These are phyloP conservation scores for Hanseniaspora osmophila DNA, from an alignment of 805 yeast genomes.

Conservation along the genomic window DNA sequence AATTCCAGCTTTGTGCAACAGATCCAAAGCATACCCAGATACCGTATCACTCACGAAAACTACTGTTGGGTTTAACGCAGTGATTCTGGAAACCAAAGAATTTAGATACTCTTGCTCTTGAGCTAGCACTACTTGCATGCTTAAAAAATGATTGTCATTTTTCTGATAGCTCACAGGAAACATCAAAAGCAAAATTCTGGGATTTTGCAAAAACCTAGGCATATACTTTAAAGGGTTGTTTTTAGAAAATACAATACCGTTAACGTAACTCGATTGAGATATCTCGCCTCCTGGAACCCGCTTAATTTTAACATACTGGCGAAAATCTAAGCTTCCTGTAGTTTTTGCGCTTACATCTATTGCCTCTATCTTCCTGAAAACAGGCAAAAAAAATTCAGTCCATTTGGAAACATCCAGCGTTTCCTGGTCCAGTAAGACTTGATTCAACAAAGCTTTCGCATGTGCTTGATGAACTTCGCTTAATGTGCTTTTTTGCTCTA, in stretches of 20 bases:
- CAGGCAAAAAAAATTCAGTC: constrained; percentile 36
- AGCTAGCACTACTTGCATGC: constrained; percentile 68
- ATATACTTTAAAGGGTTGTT: constrained; percentile 66
- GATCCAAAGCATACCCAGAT: constrained; percentile 64
- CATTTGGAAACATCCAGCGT: constrained; percentile 38
- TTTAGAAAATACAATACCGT: constrained; percentile 78
- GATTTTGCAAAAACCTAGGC: constrained; percentile 49
- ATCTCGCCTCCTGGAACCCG: constrained; percentile 65
- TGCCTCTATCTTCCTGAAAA: constrained; percentile 40
- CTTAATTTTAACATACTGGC: constrained; percentile 81
- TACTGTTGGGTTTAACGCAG: constrained; percentile 63
- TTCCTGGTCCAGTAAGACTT: constrained; percentile 48
- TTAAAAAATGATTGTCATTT: constrained; percentile 64
- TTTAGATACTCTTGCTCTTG: constrained; percentile 79
- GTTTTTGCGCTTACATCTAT: constrained; percentile 45
- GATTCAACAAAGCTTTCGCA: constrained; percentile 38
- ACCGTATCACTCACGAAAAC: constrained; percentile 67
- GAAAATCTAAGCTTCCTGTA: constrained; percentile 68
- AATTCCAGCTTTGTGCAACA: constrained; percentile 60
- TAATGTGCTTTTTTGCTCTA: constrained; percentile 15
- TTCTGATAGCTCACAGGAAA: constrained; percentile 80
- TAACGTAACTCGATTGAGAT: constrained; percentile 43
- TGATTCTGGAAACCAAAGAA: constrained; percentile 65
- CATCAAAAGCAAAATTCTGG: constrained; percentile 68
- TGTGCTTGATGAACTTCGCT: constrained; percentile 28